phyloP scores from a whole-genome alignment of 805 yeast genomes.

The Ogataea salicorniae region DNA sequence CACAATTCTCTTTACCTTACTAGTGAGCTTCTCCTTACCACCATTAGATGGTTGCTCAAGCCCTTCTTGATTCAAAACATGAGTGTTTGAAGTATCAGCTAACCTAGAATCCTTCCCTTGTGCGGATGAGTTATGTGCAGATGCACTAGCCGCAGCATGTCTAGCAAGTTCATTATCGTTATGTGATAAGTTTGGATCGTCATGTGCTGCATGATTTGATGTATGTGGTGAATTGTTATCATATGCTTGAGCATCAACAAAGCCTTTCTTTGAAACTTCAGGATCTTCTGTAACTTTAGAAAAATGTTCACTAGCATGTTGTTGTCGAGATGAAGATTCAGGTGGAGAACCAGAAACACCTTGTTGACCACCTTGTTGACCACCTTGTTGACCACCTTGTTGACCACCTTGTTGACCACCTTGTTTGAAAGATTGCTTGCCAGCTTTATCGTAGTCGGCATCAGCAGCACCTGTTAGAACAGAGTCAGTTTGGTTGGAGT shows the following conservation, averaged over 20 bases:
- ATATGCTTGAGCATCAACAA: slow-evolving; percentile 2
- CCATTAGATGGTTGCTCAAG: slow-evolving; percentile 5
- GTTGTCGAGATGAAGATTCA: neutral
- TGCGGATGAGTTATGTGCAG: neutral
- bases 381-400: neutral
- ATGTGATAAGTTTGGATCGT: slow-evolving; percentile 11
- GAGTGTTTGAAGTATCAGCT: slow-evolving; percentile 3
- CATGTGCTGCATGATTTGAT: neutral
- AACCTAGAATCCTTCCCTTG: slow-evolving; percentile 1
- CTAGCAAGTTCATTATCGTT: slow-evolving; percentile 16
- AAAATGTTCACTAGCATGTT: neutral
- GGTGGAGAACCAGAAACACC: neutral
- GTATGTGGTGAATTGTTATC: neutral
- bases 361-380: neutral
- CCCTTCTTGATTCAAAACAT: slow-evolving; percentile 7
- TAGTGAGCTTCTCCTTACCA: slow-evolving; percentile 14
- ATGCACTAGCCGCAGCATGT: slow-evolving; percentile 15
- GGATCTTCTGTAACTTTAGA: neutral
- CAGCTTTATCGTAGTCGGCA: slow-evolving; percentile 2
- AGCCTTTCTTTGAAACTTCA: slow-evolving; percentile 5
- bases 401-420: neutral
- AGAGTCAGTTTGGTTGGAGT: no score
- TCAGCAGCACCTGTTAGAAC: neutral
- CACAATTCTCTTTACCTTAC: slow-evolving; percentile 16
- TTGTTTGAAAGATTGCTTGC: neutral